Base-by-base conservation (phyloP, 2,329 filamentous ascomycete species). In the Hypocreales sp. region DNA sequence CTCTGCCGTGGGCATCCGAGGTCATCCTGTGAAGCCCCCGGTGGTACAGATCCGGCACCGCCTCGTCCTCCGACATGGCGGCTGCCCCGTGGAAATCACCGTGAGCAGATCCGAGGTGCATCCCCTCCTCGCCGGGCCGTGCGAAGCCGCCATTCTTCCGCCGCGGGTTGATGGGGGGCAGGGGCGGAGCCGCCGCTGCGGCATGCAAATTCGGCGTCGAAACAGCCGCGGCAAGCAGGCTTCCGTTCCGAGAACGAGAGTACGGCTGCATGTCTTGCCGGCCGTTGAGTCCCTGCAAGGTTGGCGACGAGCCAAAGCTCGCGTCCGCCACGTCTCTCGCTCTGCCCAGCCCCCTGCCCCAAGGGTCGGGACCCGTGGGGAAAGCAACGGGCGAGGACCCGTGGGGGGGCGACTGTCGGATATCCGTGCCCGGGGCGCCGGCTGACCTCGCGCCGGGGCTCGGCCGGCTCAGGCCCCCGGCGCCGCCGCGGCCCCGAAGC, bases 101-200 rank as follows among this genome's bases (percentile, higher is more conserved):
- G 13, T 24, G 13, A 15, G n/a, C 14, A 6, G 9, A 15, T n/a
- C 16, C 16, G 9, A 8, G 15, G 23, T 35, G 38, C 15, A 33
- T 28, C 20, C 36, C 48, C 8, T 58, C 54, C 5, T 47, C 48
- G 9, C 43, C 45, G 12, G 48, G 47, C 12, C 51, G 48, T 21
- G 46, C 37, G 13, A 58, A 34, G 4, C 47, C 46, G 15, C 49
- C 51, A n/a, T 56, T 58, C 28, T 63, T 58, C 8, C 68, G 59
- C 26, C 64, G 57, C 16, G 68, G 68, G 40, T 72, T 72, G 42
- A 73, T 66, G 2, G 67, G 67, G 3, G 68, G 68, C 20, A 73
- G 32, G 3, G 67, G 67, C 3, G 67, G 67, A 3, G 51, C 55
- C 15, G 41, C 31, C 12, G 42, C 38, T 8, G 40, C 45, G 5